These are phyloP conservation scores for Fistulifera pelliculosa DNA, from an alignment of 108 stramenopile genomes.

Conservation along the genomic window DNA sequence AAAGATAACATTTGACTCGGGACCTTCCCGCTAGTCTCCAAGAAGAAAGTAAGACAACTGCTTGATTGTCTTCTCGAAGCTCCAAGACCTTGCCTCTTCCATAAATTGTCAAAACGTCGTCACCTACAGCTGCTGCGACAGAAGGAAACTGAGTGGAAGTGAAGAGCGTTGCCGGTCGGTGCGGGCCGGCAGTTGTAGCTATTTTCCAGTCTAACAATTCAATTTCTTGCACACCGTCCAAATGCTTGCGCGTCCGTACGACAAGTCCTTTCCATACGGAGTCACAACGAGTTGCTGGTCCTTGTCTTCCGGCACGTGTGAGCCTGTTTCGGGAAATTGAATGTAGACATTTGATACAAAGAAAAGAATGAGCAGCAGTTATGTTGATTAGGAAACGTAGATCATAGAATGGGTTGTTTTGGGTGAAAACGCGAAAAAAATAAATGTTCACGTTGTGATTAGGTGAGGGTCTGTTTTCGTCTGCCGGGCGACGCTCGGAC, in stretches of 20 bases:
- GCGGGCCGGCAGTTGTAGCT: neutral
- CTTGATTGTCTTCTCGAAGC: slow-evolving; percentile 7
- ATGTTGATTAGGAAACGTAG: no score
- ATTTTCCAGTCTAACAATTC: slow-evolving; percentile 45
- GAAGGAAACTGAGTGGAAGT: slow-evolving; percentile 48
- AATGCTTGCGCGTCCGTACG: slow-evolving; percentile 24
- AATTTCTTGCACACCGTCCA: slow-evolving; percentile 28
- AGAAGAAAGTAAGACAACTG: slow-evolving; percentile 42
- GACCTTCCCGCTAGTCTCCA: slow-evolving; percentile 60
- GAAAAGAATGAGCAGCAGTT: no score
- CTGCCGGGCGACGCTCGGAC: no score
- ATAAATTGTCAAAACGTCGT: slow-evolving; percentile 53
- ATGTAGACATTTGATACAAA: no score
- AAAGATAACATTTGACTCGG: slow-evolving; percentile 48
- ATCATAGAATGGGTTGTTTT: no score
- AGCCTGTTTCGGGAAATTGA: neutral
- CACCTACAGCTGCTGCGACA: slow-evolving; percentile 35
- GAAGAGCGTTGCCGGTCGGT: slow-evolving; percentile 35
- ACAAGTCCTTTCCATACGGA: slow-evolving; percentile 67
- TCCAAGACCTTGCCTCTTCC: slow-evolving; percentile 49
- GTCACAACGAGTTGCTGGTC: slow-evolving; percentile 57
- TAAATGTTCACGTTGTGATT: no score
- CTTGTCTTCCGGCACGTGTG: slow-evolving; percentile 39
- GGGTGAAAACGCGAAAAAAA: no score
- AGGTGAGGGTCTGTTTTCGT: no score